Base-by-base conservation (phyloP, 2,329 filamentous ascomycete species). In the Huntiella moniliformis region DNA sequence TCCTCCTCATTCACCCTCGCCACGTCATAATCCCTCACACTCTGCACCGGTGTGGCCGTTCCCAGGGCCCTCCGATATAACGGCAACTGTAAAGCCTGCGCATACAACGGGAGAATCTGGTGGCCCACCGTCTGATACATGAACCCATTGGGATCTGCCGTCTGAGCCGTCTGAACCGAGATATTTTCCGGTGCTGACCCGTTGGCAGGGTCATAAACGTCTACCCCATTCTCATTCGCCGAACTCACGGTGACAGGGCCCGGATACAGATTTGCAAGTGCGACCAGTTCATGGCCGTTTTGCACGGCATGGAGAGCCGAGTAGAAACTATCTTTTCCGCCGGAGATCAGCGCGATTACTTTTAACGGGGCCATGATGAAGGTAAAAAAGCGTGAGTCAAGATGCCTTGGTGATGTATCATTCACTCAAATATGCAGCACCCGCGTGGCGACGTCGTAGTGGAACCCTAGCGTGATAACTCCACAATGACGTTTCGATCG, bases 71-170 rank as follows among this genome's bases (percentile, higher is more conserved):
- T 74, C 15, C 91, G 78, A 61, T 91, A 95, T 2, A 98, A 68
- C 17, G 88, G 88, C 32, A 96, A 68, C 0, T 71, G 76, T 1
- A 94, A 77, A 32, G 84, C 86, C 41, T 73, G 61, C 50, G 79
- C 77, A 58, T 95, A 96, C 12, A 94, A 70, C 2, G 87, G 85
- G 48, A 96, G 79, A 13, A 95, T 67, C 48, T 76, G 71, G 61
- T 96, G 85, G 10, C 91, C 91, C 50, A 95, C 83, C 3, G 91
- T 98, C 67, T 98, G 91, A 67, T 96, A 98, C 91, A 98, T 98
- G 76, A 91, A 96, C 65, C 87, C 95, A 62, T 98, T 85, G 54
- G 93, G 70, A 60, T 96, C 65, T 41, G 56, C 59, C 40, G 66
- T 58, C 38, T 51, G 50, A 7, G 44, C 50, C 13, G 35, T 47